Percentiles rank a stretch among this genome's conserved stretches.
Evolutionary conservation across 352 stramenopile genomes (phyloP).

Genomic region (Phytophthora foliorum): DNA sequence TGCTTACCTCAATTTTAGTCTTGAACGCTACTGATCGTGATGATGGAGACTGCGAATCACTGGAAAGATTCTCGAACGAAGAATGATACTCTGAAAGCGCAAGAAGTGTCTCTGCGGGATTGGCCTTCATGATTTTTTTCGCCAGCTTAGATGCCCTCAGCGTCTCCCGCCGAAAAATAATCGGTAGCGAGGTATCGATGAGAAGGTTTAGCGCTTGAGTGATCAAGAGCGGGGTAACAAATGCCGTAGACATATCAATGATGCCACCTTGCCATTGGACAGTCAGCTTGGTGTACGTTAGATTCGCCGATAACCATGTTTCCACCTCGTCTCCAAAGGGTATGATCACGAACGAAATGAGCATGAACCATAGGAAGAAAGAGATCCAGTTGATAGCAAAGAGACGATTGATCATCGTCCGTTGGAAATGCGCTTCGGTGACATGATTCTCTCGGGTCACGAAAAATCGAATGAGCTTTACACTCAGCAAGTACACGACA

Average conservation of each 20-base stretch:
- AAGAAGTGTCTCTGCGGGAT: conserved; percentile 83
- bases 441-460: conserved; percentile 87
- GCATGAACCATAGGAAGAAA: conserved; percentile 92
- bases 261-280: conserved; percentile 86
- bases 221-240: conserved; percentile 87
- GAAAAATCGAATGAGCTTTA: conserved; percentile 88
- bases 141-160: conserved; percentile 80
- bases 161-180: conserved; percentile 70
- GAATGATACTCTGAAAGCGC: conserved; percentile 87
- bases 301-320: conserved; percentile 79
- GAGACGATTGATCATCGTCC: conserved; percentile 87
- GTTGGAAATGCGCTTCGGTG: conserved; percentile 84
- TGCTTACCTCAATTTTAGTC: conserved; percentile 81
- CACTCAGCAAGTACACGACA: conserved; percentile 85
- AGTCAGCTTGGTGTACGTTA: conserved; percentile 85
- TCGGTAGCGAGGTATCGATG: conserved; percentile 83
- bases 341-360: conserved; percentile 90
- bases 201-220: conserved; percentile 88
- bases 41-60: conserved; percentile 33
- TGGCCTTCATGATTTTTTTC: conserved; percentile 85
- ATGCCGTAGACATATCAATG: conserved; percentile 90
- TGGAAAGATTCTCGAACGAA: conserved; percentile 74
- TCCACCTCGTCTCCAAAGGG: conserved; percentile 86
- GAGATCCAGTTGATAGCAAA: conserved; percentile 93
- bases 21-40: conserved; percentile 71